Conservation (phyloP, 768 basidiomycete species). For the Gelatoporia subvermispora region DNA sequence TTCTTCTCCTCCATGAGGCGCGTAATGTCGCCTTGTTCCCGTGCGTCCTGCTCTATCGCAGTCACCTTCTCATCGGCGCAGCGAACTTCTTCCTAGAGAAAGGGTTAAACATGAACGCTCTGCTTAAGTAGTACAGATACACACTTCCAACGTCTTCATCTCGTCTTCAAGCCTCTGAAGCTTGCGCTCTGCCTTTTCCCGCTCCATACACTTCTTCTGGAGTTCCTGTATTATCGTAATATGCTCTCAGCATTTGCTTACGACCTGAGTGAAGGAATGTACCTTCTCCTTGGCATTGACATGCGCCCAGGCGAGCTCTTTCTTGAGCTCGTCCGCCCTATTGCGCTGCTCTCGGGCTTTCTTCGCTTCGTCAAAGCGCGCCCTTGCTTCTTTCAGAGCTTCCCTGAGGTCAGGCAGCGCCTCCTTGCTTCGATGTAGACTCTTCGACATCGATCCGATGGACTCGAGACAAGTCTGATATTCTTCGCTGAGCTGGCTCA, state of each 20-base stretch:
- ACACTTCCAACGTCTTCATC: slow-evolving; percentile 36
- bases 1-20: slow-evolving; percentile 32
- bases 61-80: slow-evolving; percentile 22
- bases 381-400: slow-evolving; percentile 49
- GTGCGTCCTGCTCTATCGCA: slow-evolving; percentile 33
- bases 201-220: slow-evolving; percentile 34
- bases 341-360: slow-evolving; percentile 68
- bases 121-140: slow-evolving; percentile 8
- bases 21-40: slow-evolving; percentile 42
- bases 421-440: slow-evolving; percentile 68
- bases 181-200: slow-evolving; percentile 33
- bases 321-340: slow-evolving; percentile 66
- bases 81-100: background rate
- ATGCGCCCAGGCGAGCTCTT: slow-evolving; percentile 85
- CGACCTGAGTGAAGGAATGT: slow-evolving; percentile 17
- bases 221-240: slow-evolving; percentile 35
- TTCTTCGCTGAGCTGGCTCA: slow-evolving; percentile 81
- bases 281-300: slow-evolving; percentile 68
- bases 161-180: slow-evolving; percentile 37
- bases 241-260: slow-evolving; percentile 18
- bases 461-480: slow-evolving; percentile 76
- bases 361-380: slow-evolving; percentile 65
- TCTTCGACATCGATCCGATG: slow-evolving; percentile 60
- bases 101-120: slow-evolving; percentile 5
- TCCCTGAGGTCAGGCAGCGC: slow-evolving; percentile 71